A percentile compares a stretch with the other conserved stretches of the same genome.
These are phyloP conservation scores for Pythium folliculosum DNA, from an alignment of 352 stramenopile genomes.

Conservation along the genomic window DNA sequence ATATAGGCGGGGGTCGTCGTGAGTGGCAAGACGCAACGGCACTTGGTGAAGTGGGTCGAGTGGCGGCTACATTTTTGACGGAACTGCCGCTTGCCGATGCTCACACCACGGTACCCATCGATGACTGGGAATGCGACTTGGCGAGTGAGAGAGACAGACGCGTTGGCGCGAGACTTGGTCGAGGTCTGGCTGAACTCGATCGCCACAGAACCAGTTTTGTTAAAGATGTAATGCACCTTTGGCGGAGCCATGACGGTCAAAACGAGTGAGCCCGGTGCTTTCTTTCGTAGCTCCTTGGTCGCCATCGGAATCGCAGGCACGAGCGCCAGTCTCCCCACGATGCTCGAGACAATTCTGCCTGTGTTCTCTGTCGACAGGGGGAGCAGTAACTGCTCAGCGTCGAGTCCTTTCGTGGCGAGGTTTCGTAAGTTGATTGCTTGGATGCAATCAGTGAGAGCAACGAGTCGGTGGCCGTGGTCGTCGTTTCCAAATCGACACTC, in stretches of 20 bases:
- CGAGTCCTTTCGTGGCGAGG: slow-evolving; percentile 29
- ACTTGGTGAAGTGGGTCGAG: slow-evolving; percentile 53
- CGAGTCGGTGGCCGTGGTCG: slow-evolving; percentile 12
- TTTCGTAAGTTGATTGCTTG: slow-evolving; percentile 64
- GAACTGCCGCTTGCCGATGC: slow-evolving; percentile 48
- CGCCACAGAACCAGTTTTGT: slow-evolving; percentile 19
- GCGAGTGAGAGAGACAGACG: slow-evolving; percentile 4
- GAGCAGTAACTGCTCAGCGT: slow-evolving; percentile 19
- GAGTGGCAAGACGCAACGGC: slow-evolving; percentile 61
- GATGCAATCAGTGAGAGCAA: slow-evolving; percentile 31
- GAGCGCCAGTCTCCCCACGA: slow-evolving; percentile 39
- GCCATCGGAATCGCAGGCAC: slow-evolving; percentile 47
- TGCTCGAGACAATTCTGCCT: slow-evolving; percentile 36
- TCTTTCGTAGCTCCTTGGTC: slow-evolving; percentile 55
- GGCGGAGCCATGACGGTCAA: slow-evolving; percentile 51
- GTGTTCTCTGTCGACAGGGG: slow-evolving; percentile 51
- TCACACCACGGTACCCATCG: slow-evolving; percentile 52
- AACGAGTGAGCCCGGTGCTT: slow-evolving; percentile 33
- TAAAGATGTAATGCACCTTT: slow-evolving; percentile 47
- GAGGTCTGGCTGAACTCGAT: slow-evolving; percentile 12
- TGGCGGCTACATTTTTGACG: slow-evolving; percentile 64
- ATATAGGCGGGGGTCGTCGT: slow-evolving; percentile 55
- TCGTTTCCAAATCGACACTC: slow-evolving; percentile 7
- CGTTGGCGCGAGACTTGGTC: background rate
- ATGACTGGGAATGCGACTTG: slow-evolving; percentile 47